A percentile compares a stretch with the other conserved stretches of the same genome.
Conservation (phyloP, 2,329 filamentous ascomycete genomes). For the Ilyonectria sp. region DNA sequence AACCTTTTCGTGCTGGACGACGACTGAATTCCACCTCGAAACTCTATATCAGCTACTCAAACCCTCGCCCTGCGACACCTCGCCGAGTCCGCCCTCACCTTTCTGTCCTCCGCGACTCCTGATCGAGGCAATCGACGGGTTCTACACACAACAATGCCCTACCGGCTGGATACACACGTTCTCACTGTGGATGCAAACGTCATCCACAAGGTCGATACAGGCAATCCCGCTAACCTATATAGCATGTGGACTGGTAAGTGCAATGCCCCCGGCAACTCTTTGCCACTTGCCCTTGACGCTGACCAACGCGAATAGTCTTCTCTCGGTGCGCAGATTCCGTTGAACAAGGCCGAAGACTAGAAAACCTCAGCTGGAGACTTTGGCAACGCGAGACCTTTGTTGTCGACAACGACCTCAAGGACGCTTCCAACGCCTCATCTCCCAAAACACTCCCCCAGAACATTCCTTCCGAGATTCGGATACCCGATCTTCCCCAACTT, state of each 20-base stretch:
- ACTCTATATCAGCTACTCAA: slow-evolving; percentile 27
- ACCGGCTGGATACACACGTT: slow-evolving; percentile 86
- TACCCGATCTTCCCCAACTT: slow-evolving; percentile 77
- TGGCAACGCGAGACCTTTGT: slow-evolving; percentile 84
- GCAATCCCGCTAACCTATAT: slow-evolving; percentile 92
- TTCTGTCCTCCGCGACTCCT: slow-evolving; percentile 39
- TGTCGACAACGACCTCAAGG: slow-evolving; percentile 81
- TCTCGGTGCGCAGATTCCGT: slow-evolving; percentile 95
- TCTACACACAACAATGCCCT: slow-evolving; percentile 76
- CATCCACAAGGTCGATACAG: slow-evolving; percentile 95
- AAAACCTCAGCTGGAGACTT: slow-evolving; percentile 95
- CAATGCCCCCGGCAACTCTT: slow-evolving; percentile 11
- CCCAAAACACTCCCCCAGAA: slow-evolving; percentile 64
- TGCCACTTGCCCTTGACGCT: slow-evolving; percentile 45
- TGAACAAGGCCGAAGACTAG: slow-evolving; percentile 90
- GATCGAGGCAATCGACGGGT: slow-evolving; percentile 56
- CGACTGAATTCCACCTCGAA: slow-evolving; percentile 34
- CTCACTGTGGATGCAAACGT: slow-evolving; percentile 92
- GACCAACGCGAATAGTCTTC: slow-evolving; percentile 76
- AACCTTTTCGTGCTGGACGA: slow-evolving; percentile 31
- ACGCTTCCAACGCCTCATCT: slow-evolving; percentile 51
- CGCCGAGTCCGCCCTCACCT: slow-evolving; percentile 29
- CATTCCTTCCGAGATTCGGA: slow-evolving; percentile 60
- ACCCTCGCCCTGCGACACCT: slow-evolving; percentile 24
- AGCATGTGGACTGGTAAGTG: slow-evolving; percentile 96